Evolutionary conservation across 108 stramenopile species (phyloP).

Genomic region (Parmales sp.): DNA sequence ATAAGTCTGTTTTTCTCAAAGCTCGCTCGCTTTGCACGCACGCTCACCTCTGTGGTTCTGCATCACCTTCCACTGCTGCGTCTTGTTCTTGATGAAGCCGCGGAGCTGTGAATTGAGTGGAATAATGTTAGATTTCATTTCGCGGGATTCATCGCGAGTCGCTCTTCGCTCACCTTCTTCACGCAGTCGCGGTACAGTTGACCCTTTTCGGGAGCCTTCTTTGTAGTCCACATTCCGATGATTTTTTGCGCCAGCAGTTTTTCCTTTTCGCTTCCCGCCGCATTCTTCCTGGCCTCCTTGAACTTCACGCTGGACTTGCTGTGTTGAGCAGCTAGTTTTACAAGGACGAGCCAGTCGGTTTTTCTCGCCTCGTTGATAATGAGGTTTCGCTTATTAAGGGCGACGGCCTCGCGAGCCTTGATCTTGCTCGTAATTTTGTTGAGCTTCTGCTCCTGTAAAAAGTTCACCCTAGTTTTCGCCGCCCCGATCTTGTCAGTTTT

Average conservation of each 20-base stretch:
- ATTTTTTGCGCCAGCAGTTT: not conserved
- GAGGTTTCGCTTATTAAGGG: not conserved
- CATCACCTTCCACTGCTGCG: not conserved
- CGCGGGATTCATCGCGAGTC: too few species aligned
- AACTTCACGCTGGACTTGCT: not conserved
- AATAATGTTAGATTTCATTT: too few species aligned
- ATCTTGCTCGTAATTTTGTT: not conserved
- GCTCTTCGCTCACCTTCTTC: not conserved
- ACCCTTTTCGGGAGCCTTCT: slow-evolving; percentile 4
- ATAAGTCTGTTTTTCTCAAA: too few species aligned
- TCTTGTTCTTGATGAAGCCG: slow-evolving; percentile 5
- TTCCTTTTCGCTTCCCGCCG: not conserved
- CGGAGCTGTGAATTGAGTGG: too few species aligned
- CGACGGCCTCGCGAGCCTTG: not conserved
- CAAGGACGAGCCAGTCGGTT: not conserved
- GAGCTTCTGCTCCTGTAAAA: not conserved
- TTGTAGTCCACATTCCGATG: not conserved
- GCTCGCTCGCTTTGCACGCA: too few species aligned
- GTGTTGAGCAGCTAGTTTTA: not conserved
- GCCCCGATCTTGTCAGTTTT: not conserved
- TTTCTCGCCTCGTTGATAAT: not conserved
- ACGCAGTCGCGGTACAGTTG: not conserved
- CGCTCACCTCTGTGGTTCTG: not conserved
- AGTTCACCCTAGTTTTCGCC: not conserved
- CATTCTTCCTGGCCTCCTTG: not conserved